A percentile compares a stretch with the other conserved stretches of the same genome.
Conservation (phyloP, 345 rosid species). For the Carallia pectinifolia region DNA sequence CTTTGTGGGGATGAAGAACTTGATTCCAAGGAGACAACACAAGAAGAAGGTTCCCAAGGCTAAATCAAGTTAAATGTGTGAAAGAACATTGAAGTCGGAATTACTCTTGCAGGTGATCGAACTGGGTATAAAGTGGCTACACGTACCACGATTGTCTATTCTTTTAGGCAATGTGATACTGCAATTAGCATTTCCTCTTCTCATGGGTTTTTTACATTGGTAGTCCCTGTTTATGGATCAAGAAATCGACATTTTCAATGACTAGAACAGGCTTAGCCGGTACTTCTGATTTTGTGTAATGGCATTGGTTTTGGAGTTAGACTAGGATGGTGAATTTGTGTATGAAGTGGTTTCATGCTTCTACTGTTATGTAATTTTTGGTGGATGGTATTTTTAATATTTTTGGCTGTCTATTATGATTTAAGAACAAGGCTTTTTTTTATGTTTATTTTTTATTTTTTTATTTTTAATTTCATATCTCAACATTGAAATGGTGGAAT, state of each 20-base stretch:
- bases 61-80: conserved; percentile 13
- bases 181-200: not conserved
- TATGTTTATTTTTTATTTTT: no score
- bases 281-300: conserved; percentile 5
- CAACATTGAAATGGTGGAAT: no score
- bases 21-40: conserved; percentile 53
- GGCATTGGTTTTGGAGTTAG: conserved; percentile 1
- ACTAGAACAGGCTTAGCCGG: not conserved
- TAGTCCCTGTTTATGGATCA: not conserved
- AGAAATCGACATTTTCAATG: not conserved
- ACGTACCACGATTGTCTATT: not conserved
- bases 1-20: conserved; percentile 88
- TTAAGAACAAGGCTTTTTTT: not conserved
- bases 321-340: not conserved
- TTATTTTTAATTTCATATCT: no score
- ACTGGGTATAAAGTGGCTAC: conserved; percentile 8
- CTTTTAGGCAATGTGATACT: conserved; percentile 5
- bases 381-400: no score
- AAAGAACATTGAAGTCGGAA: not conserved
- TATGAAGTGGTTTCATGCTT: not conserved
- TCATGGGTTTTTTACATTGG: not conserved
- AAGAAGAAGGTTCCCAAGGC: conserved; percentile 55
- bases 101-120: conserved; percentile 4
- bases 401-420: not conserved
- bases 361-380: not conserved